A percentile compares a stretch with the other conserved stretches of the same genome.
Conservation (phyloP, 495 filamentous ascomycete genomes). For the Hypoxylon fragiforme region DNA sequence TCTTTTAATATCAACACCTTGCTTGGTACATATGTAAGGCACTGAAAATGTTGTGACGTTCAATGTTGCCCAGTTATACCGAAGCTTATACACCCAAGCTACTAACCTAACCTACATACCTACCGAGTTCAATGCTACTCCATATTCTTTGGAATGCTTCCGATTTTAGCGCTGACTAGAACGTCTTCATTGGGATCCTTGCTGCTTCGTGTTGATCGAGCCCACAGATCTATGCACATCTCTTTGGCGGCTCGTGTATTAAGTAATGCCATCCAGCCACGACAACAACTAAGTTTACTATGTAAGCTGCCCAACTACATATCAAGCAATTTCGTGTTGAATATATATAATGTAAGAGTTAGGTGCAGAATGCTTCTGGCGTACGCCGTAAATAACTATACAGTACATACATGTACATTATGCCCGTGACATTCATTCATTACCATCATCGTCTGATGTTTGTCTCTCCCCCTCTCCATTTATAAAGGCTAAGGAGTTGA, state of each 20-base stretch:
- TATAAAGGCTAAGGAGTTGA: background rate
- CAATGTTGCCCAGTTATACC: conserved; percentile 2
- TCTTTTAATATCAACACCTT: conserved; percentile 3
- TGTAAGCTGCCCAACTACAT: too few relatives aligned
- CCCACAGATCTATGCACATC: conserved; percentile 8
- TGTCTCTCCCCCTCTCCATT: background rate
- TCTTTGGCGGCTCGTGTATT: conserved; percentile 18
- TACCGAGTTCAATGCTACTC: too few relatives aligned
- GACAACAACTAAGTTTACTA: background rate
- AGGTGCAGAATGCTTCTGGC: conserved; percentile 1
- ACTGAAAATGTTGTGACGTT: too few relatives aligned
- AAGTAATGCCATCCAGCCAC: conserved; percentile 5
- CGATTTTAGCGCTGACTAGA: conserved; percentile 7
- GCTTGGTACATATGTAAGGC: too few relatives aligned
- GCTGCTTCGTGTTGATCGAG: conserved; percentile 19
- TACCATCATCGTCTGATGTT: background rate
- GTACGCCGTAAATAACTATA: background rate
- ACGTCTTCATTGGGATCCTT: background rate
- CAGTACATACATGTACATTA: background rate
- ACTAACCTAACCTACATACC: too few relatives aligned
- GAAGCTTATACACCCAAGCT: too few relatives aligned
- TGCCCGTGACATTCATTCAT: too few relatives aligned
- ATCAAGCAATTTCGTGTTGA: too few relatives aligned
- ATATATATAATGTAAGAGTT: too few relatives aligned
- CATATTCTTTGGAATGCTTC: too few relatives aligned